Percentiles rank a stretch among this genome's conserved stretches.
Evolutionary conservation across 1,284 basidiomycete genomes (phyloP).

Genomic region (Dichomitus squalens): DNA sequence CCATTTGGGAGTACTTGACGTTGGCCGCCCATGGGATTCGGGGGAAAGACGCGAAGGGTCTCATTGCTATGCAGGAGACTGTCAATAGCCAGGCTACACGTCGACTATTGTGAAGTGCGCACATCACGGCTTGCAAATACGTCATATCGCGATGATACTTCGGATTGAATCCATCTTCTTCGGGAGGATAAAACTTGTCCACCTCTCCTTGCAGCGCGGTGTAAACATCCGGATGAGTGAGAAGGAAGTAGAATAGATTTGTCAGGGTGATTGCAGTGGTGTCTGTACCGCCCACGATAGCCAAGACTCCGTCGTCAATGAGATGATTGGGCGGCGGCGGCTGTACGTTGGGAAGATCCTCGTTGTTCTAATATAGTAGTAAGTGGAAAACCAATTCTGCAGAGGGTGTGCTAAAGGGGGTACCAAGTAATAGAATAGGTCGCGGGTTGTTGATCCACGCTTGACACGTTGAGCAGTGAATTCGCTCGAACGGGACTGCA

Average conservation of each 20-base stretch:
- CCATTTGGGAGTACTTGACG: constrained; percentile 37
- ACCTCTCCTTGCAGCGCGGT: constrained; percentile 29
- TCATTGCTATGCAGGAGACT: constrained; percentile 49
- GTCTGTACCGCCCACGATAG: constrained; percentile 34
- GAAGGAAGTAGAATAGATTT: constrained; percentile 24
- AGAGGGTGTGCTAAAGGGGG: no score
- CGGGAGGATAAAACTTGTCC: constrained; percentile 30
- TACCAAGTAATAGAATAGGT: constrained; percentile 27
- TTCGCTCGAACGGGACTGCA: constrained; percentile 1
- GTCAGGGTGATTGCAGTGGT: constrained; percentile 31
- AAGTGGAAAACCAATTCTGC: neutral
- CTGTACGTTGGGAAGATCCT: constrained; percentile 16
- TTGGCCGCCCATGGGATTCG: constrained; percentile 52
- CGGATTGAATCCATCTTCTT: constrained; percentile 24
- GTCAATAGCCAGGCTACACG: neutral
- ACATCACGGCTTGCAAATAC: constrained; percentile 36
- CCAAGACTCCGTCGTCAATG: constrained; percentile 18
- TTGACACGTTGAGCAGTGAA: constrained; percentile 1
- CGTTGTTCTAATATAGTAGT: constrained; percentile 17
- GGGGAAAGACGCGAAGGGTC: constrained; percentile 54
- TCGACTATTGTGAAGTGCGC: constrained; percentile 19
- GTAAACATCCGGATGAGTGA: constrained; percentile 22
- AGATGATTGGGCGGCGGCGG: constrained; percentile 11
- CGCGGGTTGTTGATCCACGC: constrained; percentile 8
- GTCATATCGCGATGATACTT: constrained; percentile 27